These are phyloP conservation scores for Diaporthe sp. DNA, from an alignment of 2,329 filamentous ascomycete genomes.

Conservation along the genomic window DNA sequence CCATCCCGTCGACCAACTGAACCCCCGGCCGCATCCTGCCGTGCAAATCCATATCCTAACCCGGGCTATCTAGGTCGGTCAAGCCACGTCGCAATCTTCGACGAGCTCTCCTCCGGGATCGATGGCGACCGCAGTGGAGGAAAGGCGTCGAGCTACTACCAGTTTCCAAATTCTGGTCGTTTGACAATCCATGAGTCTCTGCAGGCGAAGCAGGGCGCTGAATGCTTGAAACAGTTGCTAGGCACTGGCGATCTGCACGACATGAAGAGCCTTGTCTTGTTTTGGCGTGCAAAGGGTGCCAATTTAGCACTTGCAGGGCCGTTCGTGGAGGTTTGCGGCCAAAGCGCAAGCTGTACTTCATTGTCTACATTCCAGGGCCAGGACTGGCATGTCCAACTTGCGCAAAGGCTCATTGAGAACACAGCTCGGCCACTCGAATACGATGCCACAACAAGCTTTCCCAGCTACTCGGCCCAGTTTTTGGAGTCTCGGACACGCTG, in stretches of 20 bases:
- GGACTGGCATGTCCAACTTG: neutral
- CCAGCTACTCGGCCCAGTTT: neutral
- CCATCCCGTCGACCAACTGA: neutral
- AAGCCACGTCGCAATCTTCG: constrained; percentile 51
- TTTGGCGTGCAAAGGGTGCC: neutral
- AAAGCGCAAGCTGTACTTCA: neutral
- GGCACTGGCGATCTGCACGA: neutral
- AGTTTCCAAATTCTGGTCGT: neutral
- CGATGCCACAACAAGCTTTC: neutral
- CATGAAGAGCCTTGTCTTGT: neutral
- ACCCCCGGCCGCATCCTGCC: neutral
- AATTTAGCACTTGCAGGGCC: constrained; percentile 1
- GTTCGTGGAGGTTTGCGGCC: neutral
- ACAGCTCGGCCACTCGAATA: constrained; percentile 2
- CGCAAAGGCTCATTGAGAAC: neutral
- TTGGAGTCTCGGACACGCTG: neutral
- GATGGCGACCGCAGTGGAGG: neutral
- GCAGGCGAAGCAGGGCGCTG: neutral
- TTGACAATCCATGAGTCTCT: neutral
- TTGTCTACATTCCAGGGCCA: neutral
- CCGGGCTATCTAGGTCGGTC: constrained; percentile 51
- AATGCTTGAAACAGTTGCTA: neutral
- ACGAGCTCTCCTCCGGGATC: constrained; percentile 44
- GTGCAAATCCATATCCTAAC: constrained; percentile 48
- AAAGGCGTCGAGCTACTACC: neutral